These are phyloP conservation scores for Gynostemma pentaphyllum DNA, from an alignment of 306 rosid species.

Conservation along the genomic window DNA sequence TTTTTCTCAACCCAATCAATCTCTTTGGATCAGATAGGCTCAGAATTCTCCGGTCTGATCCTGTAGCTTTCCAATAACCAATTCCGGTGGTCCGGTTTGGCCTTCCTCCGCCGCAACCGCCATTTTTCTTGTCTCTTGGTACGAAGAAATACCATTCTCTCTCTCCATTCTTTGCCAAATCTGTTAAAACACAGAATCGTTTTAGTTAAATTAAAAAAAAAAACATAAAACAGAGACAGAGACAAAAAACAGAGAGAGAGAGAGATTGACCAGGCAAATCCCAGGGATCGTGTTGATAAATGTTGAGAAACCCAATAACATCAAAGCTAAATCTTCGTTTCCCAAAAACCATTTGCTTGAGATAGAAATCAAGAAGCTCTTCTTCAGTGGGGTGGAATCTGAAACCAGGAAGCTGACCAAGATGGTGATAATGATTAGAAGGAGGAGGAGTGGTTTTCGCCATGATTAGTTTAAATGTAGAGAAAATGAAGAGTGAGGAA, in stretches of 20 bases:
- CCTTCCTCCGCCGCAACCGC: constrained; percentile 60
- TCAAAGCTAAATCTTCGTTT: constrained; percentile 41
- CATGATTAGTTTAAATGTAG: not conserved
- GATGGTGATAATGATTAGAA: too few species aligned
- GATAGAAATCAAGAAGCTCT: constrained; percentile 83
- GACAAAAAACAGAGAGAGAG: not conserved
- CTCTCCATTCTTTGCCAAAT: constrained; percentile 64
- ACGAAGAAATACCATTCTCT: constrained; percentile 96
- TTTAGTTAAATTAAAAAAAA: not conserved
- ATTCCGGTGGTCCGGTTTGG: constrained; percentile 83
- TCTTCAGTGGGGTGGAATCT: constrained; percentile 90
- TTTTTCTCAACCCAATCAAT: constrained; percentile 67
- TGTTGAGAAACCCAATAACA: constrained; percentile 66
- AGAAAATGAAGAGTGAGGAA: too few species aligned
- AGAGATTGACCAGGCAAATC: constrained; percentile 47
- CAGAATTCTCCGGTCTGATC: constrained; percentile 69
- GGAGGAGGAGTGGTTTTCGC: not conserved
- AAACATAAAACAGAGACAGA: not conserved
- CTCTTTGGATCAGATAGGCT: constrained; percentile 60
- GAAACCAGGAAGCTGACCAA: constrained; percentile 58
- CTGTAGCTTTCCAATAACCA: constrained; percentile 96
- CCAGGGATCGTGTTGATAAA: constrained; percentile 77
- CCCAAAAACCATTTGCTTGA: constrained; percentile 49
- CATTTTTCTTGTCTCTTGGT: constrained; percentile 83
- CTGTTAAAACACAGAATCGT: constrained; percentile 13